Conservation (phyloP, 306 rosid genomes). For the Trifolium repens region DNA sequence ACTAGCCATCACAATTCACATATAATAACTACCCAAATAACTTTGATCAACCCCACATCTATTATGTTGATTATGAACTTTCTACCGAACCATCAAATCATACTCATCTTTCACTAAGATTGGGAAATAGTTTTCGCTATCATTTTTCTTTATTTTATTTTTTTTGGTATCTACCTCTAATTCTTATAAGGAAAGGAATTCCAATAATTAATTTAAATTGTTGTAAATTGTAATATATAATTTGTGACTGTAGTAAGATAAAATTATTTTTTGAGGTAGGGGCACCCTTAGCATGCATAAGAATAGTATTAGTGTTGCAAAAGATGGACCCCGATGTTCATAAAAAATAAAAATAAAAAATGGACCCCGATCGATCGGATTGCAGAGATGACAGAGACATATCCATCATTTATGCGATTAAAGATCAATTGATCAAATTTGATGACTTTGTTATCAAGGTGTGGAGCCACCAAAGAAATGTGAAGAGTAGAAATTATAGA, state of each 20-base stretch:
- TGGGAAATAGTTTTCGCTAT: background rate
- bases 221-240: too few species aligned
- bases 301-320: conserved; percentile 41
- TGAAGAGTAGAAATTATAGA: too few species aligned
- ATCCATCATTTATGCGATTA: conserved; percentile 29
- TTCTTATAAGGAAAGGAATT: too few species aligned
- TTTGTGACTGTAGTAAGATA: too few species aligned
- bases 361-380: background rate
- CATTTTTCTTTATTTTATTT: background rate
- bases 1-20: conserved; percentile 14
- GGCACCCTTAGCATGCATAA: background rate
- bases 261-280: too few species aligned
- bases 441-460: conserved; percentile 38
- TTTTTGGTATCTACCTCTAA: too few species aligned
- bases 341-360: conserved; percentile 7
- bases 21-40: conserved; percentile 18
- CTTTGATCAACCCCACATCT: conserved; percentile 36
- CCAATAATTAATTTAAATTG: too few species aligned
- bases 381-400: conserved; percentile 39
- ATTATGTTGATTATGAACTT: conserved; percentile 8
- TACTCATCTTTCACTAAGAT: background rate
- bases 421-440: conserved; percentile 29
- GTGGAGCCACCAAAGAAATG: conserved; percentile 40
- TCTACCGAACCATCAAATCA: conserved; percentile 19
- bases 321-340: conserved; percentile 5